Evolutionary conservation across 306 rosid species (phyloP).

Genomic region (Vigna radiata): DNA sequence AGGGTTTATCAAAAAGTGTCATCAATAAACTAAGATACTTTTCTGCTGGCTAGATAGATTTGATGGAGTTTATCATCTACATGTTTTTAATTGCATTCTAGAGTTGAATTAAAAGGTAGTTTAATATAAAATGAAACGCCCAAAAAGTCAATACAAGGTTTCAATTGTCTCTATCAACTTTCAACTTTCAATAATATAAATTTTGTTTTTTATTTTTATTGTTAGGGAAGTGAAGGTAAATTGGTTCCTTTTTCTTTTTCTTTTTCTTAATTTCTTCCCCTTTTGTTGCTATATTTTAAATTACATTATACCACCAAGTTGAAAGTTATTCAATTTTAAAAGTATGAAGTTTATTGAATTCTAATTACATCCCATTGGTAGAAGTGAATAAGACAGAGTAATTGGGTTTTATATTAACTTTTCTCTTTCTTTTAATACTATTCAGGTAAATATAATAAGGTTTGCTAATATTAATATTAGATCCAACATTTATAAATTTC

Average conservation of each 20-base stretch:
- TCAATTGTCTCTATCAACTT: not conserved
- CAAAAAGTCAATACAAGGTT: conserved; percentile 14
- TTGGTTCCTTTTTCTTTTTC: not conserved
- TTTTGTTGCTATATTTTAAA: not conserved
- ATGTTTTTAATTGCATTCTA: not conserved
- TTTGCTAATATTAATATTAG: not conserved
- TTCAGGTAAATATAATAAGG: not conserved
- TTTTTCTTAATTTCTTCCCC: not conserved
- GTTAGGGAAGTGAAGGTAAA: not conserved
- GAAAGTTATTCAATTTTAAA: not conserved
- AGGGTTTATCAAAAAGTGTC: not conserved
- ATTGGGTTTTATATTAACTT: not conserved
- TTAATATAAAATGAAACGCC: not conserved
- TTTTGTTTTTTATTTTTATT: not conserved
- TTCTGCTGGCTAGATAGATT: too few relatives aligned
- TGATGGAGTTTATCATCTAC: too few relatives aligned
- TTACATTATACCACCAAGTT: not conserved
- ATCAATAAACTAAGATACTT: not conserved
- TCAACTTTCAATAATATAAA: not conserved
- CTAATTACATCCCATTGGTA: not conserved
- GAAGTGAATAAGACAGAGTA: not conserved
- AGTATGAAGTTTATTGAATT: not conserved
- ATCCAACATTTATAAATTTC: not conserved
- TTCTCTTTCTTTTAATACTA: not conserved
- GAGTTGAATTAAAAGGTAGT: not conserved